phyloP scores from a whole-genome alignment of 176 grass and related monocot species.

The Urochloa ruziziensis region DNA sequence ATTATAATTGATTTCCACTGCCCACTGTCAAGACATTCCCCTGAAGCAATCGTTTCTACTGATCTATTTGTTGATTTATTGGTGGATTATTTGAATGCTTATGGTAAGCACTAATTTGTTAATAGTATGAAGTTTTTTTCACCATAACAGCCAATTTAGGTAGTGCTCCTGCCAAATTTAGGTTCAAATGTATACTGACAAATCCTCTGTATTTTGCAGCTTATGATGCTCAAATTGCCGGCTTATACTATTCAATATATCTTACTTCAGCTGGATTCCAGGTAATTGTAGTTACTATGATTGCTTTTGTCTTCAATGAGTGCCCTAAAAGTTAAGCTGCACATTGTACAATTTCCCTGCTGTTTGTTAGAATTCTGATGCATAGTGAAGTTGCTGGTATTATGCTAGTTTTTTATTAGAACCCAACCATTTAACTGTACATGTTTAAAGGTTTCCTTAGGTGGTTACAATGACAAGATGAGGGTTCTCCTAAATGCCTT shows the following conservation, averaged over 20 bases:
- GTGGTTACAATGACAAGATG: constrained; percentile 97
- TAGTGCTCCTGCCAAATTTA: constrained; percentile 6
- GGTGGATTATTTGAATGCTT: constrained; percentile 95
- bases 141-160: not conserved
- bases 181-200: not conserved
- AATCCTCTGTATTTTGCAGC: constrained; percentile 54
- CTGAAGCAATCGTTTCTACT: constrained; percentile 68
- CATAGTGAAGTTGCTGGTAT: constrained; percentile 8
- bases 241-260: constrained; percentile 76
- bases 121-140: constrained; percentile 8
- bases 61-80: constrained; percentile 64
- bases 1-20: constrained; percentile 91
- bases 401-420: not conserved
- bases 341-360: not conserved
- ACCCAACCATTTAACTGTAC: not conserved
- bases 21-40: constrained; percentile 76
- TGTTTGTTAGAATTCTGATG: constrained; percentile 16
- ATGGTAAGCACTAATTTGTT: constrained; percentile 60
- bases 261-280: constrained; percentile 65
- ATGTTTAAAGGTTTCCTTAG: constrained; percentile 58
- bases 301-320: constrained; percentile 6
- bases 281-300: constrained; percentile 41
- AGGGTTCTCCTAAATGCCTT: constrained; percentile 77
- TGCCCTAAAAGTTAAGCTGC: not conserved
- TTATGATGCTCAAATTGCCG: constrained; percentile 83